phyloP scores from a whole-genome alignment of 371 early-diverging fungal species.

The Mucor lusitanicus region DNA sequence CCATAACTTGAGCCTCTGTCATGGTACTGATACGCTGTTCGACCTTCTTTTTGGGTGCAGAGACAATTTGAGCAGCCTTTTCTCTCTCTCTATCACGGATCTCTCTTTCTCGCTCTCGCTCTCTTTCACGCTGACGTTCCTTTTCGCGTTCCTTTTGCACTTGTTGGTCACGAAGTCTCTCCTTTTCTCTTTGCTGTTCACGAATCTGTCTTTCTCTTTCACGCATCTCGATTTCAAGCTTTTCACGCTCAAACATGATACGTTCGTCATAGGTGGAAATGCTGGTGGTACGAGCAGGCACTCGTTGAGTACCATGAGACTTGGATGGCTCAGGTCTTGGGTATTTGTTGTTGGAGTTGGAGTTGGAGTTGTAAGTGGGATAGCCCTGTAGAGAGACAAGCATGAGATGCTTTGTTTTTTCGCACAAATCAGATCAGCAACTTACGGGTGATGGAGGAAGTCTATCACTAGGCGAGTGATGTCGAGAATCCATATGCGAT shows the following conservation, averaged over 20 bases:
- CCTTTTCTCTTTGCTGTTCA: constrained; percentile 25
- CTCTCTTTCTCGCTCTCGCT: constrained; percentile 24
- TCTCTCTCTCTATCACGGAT: constrained; percentile 34
- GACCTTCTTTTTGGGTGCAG: constrained; percentile 51
- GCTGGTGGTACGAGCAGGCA: constrained; percentile 30
- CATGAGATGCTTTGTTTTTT: background rate
- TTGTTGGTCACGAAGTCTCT: constrained; percentile 18
- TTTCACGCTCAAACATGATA: constrained; percentile 32
- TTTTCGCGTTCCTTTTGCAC: constrained; percentile 17
- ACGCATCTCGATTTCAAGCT: constrained; percentile 28
- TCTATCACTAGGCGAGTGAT: constrained; percentile 4
- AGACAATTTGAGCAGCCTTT: constrained; percentile 31
- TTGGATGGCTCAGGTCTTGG: constrained; percentile 39
- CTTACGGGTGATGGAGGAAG: constrained; percentile 32
- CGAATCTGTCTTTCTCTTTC: constrained; percentile 30
- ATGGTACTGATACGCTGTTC: constrained; percentile 80
- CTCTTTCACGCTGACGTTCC: constrained; percentile 20
- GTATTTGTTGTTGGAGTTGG: constrained; percentile 10
- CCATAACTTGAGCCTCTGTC: constrained; percentile 93
- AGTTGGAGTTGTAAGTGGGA: background rate
- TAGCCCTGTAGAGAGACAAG: background rate
- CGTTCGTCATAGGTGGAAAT: constrained; percentile 38
- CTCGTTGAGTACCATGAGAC: constrained; percentile 16
- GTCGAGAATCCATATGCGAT: constrained; percentile 22
- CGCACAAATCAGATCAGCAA: background rate